Evolutionary conservation across 805 yeast species (phyloP), one percentile per base, ranked within the genome.

Genomic region (Cyberlindnera xylosilytica): DNA sequence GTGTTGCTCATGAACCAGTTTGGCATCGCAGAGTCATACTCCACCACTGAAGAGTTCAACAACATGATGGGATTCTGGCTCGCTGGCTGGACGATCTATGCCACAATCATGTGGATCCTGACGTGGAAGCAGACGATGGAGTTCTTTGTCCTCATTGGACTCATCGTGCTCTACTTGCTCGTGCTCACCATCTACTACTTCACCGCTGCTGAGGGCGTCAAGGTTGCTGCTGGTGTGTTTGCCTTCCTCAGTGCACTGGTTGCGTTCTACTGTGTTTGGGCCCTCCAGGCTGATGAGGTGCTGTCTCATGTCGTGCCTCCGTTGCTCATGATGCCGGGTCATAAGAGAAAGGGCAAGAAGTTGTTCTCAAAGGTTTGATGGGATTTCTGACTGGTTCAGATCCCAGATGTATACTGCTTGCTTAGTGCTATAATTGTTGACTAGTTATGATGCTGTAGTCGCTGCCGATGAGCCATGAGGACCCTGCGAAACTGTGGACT

Each of bases 71-170:
- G 77, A 1, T 57, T 76, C 29, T 75, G 61, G 59, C 62, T 75
- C 31, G 50, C 73, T 3, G 79, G 76, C 0, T 78, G 81, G 79
- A 69, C 72, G 15, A 58, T 78, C 2, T 76, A 74, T 53, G 66
- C 79, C 6, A 71, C 73, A 41, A 45, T 66, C 39, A 63, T 74
- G 55, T 65, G 72, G 63, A 47, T 69, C 23, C 66, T 70, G 46
- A 73, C 80, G 4, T 63, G 70, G 55, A 75, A 73, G 54, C 69
- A 80, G 3, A 74, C 80, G 1, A 70, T 70, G 61, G 60, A 72
- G 51, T 74, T 75, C 42, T 70, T 73, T 46, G 34, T 45, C 2
- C 27, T 51, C 6, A 41, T 51, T 34, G 45, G 47, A 4, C 34
- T 49, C 31, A 38, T 51, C 17, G 50, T 41, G 7, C 27, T 51